Evolutionary conservation across 1,284 basidiomycete genomes (phyloP).

Genomic region (Wolfiporia cocos): DNA sequence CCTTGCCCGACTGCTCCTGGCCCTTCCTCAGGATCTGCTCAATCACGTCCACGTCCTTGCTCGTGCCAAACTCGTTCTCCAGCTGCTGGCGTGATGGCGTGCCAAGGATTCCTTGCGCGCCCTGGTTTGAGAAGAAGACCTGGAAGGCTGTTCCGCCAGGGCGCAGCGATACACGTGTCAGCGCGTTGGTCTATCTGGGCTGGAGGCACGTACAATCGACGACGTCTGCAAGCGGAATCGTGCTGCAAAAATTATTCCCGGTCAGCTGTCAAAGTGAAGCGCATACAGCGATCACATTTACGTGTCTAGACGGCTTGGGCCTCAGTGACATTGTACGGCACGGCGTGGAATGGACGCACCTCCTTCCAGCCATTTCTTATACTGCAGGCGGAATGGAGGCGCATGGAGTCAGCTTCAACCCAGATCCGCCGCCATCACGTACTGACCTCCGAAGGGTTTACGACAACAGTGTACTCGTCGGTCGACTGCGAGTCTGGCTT

Average conservation of each 20-base stretch:
- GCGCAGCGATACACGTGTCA: constrained; percentile 4
- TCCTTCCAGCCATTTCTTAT: constrained; percentile 73
- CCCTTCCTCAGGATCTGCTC: constrained; percentile 55
- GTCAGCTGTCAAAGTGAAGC: background rate
- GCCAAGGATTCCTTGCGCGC: constrained; percentile 65
- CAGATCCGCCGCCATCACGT: constrained; percentile 1
- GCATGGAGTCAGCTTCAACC: constrained; percentile 6
- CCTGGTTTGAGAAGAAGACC: constrained; percentile 55
- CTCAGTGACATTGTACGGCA: too few relatives aligned
- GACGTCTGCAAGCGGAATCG: constrained; percentile 61
- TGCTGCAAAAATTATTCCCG: constrained; percentile 29
- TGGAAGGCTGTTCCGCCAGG: constrained; percentile 37
- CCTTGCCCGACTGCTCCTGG: constrained; percentile 44
- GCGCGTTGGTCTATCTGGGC: constrained; percentile 1
- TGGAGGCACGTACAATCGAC: constrained; percentile 59
- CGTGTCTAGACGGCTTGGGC: too few relatives aligned
- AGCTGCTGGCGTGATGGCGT: constrained; percentile 74
- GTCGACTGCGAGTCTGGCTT: constrained; percentile 65
- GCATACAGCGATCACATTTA: constrained; percentile 39
- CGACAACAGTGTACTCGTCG: constrained; percentile 66
- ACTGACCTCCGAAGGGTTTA: constrained; percentile 58
- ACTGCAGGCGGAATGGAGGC: constrained; percentile 36
- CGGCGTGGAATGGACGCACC: constrained; percentile 45
- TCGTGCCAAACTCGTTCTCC: constrained; percentile 60
- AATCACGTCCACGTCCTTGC: constrained; percentile 61